These are phyloP conservation scores for Pseudogymnoascus destructans DNA, from an alignment of 2,329 filamentous ascomycete species.

Conservation along the genomic window DNA sequence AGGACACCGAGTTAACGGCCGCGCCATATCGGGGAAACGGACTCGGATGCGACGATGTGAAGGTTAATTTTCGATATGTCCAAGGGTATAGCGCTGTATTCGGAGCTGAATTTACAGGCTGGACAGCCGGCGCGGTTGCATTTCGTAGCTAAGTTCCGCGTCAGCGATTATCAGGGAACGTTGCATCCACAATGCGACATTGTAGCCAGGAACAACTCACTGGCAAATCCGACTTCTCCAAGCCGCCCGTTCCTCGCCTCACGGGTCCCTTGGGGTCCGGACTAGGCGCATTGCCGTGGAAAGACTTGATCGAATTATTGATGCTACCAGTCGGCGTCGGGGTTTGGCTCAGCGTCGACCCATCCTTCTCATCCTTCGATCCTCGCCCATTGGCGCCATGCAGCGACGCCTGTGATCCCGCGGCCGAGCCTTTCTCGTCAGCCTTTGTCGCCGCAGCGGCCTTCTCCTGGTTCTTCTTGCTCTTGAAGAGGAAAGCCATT, in stretches of 20 bases:
- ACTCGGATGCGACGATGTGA: conserved; percentile 66
- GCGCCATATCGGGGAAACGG: conserved; percentile 96
- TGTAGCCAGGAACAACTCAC: conserved; percentile 23
- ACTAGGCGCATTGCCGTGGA: conserved; percentile 33
- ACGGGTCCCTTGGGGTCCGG: conserved; percentile 41
- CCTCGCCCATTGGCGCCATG: conserved; percentile 36
- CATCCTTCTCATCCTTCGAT: conserved; percentile 39
- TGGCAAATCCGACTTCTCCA: conserved; percentile 27
- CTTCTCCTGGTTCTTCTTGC: conserved; percentile 62
- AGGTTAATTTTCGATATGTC: conserved; percentile 81
- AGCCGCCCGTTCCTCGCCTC: conserved; percentile 40
- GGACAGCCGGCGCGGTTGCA: conserved; percentile 27
- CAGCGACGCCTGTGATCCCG: conserved; percentile 33
- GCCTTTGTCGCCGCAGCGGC: conserved; percentile 29
- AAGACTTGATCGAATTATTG: conserved; percentile 49
- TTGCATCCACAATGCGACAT: not conserved
- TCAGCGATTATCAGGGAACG: not conserved
- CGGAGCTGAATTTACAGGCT: conserved; percentile 33
- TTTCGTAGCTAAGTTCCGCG: conserved; percentile 38
- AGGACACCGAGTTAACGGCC: conserved; percentile 81
- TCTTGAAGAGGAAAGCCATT: conserved; percentile 77
- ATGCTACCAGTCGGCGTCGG: conserved; percentile 48
- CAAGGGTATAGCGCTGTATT: conserved; percentile 86
- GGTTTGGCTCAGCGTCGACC: conserved; percentile 41
- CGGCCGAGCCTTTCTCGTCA: conserved; percentile 17